Evolutionary conservation across 106 monocot genomes (phyloP).

Genomic region (Acorus calamus): DNA sequence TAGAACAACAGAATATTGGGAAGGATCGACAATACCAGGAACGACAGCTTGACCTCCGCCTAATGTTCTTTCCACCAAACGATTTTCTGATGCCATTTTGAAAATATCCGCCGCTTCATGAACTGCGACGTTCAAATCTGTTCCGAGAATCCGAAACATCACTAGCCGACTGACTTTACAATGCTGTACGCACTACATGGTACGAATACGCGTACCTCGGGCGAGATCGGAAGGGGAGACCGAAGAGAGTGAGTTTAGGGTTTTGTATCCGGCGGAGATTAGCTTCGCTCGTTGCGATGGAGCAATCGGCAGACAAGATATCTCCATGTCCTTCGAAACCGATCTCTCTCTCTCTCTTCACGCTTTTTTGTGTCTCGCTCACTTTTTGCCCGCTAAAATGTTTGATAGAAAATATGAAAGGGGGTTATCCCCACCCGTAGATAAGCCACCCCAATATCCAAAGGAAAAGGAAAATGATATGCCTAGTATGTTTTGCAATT

Average conservation of each 20-base stretch:
- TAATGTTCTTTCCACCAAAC: conserved; percentile 11
- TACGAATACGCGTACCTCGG: conserved; percentile 12
- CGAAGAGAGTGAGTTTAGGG: conserved; percentile 24
- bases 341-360: no score
- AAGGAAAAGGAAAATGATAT: no score
- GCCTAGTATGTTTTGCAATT: no score
- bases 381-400: no score
- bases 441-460: no score
- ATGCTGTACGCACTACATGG: background rate
- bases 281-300: conserved; percentile 29
- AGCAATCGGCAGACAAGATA: conserved; percentile 24
- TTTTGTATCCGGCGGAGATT: conserved; percentile 29
- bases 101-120: conserved; percentile 36
- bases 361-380: no score
- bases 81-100: conserved; percentile 18
- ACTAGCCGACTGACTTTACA: background rate
- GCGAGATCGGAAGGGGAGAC: conserved; percentile 26
- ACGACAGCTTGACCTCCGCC: background rate
- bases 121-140: conserved; percentile 34
- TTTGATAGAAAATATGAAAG: no score
- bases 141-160: background rate
- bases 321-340: conserved; percentile 14
- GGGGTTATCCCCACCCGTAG: no score
- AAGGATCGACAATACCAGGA: background rate
- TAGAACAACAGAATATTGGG: no score